Conservation (phyloP, 2,329 filamentous ascomycete genomes). For the Cladosporium colombiae region DNA sequence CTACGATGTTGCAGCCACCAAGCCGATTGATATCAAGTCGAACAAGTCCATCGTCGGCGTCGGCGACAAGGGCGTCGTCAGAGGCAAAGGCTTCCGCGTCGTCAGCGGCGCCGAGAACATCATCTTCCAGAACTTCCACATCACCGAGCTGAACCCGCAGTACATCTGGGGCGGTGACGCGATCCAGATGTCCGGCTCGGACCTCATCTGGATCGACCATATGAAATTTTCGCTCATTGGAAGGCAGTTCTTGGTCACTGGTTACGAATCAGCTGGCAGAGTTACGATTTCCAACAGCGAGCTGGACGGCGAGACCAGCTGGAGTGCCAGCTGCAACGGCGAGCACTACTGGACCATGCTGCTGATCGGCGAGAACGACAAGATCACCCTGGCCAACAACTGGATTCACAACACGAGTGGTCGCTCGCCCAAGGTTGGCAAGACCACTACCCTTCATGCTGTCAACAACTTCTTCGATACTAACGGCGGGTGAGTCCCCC, state of each 20-base stretch:
- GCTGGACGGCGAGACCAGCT: constrained; percentile 57
- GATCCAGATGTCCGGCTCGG: constrained; percentile 39
- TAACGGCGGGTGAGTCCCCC: constrained; percentile 41
- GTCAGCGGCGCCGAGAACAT: constrained; percentile 51
- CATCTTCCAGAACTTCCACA: constrained; percentile 52
- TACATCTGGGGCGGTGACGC: constrained; percentile 45
- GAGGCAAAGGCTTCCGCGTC: constrained; percentile 46
- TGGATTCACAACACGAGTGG: constrained; percentile 62
- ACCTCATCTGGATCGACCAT: constrained; percentile 42
- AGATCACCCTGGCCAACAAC: constrained; percentile 61
- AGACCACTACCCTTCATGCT: constrained; percentile 59
- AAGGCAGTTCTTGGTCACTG: constrained; percentile 62
- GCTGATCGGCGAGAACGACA: constrained; percentile 57
- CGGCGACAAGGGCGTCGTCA: constrained; percentile 43
- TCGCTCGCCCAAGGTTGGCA: constrained; percentile 58
- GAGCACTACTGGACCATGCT: constrained; percentile 64
- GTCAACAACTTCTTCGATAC: constrained; percentile 65
- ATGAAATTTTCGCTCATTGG: constrained; percentile 53
- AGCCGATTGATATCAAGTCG: constrained; percentile 41
- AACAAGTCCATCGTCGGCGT: constrained; percentile 47
- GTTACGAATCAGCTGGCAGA: constrained; percentile 53
- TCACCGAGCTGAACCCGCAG: constrained; percentile 41
- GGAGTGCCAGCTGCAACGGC: constrained; percentile 59
- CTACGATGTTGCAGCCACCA: constrained; percentile 59
- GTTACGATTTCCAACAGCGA: constrained; percentile 63